phyloP scores from a whole-genome alignment of 1,284 basidiomycete genomes.

The Apiotrichum gamsii region DNA sequence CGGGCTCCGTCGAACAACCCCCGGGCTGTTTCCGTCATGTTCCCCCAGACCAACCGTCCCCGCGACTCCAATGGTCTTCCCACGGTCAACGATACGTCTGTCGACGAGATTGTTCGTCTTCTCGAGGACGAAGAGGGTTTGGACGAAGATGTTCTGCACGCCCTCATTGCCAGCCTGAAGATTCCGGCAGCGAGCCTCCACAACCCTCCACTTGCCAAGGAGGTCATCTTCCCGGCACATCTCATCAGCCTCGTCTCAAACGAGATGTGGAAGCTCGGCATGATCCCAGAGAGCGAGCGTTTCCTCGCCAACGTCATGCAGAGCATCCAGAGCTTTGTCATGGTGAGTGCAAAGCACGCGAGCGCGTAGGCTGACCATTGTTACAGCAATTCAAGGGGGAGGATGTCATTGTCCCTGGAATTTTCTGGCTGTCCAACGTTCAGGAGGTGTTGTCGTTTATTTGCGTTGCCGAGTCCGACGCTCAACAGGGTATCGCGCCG shows the following conservation, averaged over 20 bases:
- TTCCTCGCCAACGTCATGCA: constrained; percentile 99
- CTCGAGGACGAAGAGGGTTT: constrained; percentile 86
- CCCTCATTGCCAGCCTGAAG: constrained; percentile 84
- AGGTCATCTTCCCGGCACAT: constrained; percentile 99
- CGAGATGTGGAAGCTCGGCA: constrained; percentile 99
- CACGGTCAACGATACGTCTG: constrained; percentile 76
- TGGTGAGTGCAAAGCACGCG: too few species aligned
- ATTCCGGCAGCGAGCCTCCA: constrained; percentile 85
- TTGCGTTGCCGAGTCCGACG: constrained; percentile 95
- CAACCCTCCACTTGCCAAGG: constrained; percentile 89
- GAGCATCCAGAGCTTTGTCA: constrained; percentile 92
- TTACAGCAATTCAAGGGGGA: constrained; percentile 69
- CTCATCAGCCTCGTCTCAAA: constrained; percentile 95
- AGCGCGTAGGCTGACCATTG: too few species aligned
- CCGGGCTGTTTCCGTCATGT: constrained; percentile 85
- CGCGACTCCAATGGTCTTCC: constrained; percentile 64
- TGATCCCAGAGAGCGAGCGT: constrained; percentile 93
- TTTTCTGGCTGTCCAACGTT: constrained; percentile 99
- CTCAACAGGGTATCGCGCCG: constrained; percentile 94
- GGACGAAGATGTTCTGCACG: constrained; percentile 90
- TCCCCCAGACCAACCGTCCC: constrained; percentile 61
- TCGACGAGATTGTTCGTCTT: constrained; percentile 89
- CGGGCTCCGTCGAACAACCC: constrained; percentile 68
- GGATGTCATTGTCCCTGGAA: constrained; percentile 90
- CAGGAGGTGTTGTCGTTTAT: constrained; percentile 99